Evolutionary conservation across 208 protist species (phyloP), one percentile per base, ranked within the genome.

Genomic region (Spongospora subterranea): DNA sequence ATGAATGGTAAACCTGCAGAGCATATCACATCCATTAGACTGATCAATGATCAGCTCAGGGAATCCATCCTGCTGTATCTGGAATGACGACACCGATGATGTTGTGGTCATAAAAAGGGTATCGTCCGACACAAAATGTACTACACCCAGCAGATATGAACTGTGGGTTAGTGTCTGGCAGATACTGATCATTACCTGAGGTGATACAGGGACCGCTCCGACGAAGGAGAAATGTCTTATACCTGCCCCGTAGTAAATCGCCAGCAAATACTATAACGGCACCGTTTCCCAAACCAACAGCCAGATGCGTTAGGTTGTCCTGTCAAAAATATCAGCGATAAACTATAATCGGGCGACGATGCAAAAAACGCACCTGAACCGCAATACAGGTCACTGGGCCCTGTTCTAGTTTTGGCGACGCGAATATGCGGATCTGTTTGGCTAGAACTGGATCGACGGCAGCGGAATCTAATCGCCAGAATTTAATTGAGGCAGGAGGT

Each of bases 251-350:
- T 40, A 82, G 6, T 35, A 82, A 17, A 43, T 82, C 71, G 40
- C 71, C 71, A 43, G 40, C 6, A n/a, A 82, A 43, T 17, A 82
- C 17, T 40, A 82, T 35, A 20, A 82, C n/a, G 71, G 17, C 71
- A 20, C 71, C 71, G 35, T 82, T 82, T 20, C 71, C 71, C 6
- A 82, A n/a, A 35, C 71, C 71, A 20, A 82, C 35, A 13, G 71
- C 71, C 17, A 82, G 11, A 39, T 82, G 71, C 71, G 71, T 40
- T 39, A 82, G 71, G n/a, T 82, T n/a, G n/a, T 82, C 71, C 71
- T 60, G 24, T 29, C 13, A 60, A 24, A 60, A 60, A 24, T 24
- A 60, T 6, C 50, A 60, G 50, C 24, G 13, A 60, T 60, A 60
- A 60, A 6, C 6, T 29, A 60, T 6, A 6, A 29, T 24, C 6